These are phyloP conservation scores for Leishmania braziliensis DNA, from an alignment of 208 protist species.

Conservation along the genomic window DNA sequence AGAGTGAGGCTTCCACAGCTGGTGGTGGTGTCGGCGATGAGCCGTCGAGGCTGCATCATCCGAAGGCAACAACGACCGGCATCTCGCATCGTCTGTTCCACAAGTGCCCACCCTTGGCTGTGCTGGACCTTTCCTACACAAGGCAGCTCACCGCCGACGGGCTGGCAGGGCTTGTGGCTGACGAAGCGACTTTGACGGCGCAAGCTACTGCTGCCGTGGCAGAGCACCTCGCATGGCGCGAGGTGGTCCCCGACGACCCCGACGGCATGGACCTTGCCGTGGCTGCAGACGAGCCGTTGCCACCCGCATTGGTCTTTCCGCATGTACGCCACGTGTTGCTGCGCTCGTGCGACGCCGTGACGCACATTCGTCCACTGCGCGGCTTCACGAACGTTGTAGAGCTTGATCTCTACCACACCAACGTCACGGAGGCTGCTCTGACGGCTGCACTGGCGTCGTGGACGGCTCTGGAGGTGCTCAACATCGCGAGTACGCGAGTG, in stretches of 20 bases:
- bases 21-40: background rate
- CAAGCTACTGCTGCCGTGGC: background rate
- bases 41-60: background rate
- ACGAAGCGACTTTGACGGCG: background rate
- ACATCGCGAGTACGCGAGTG: slow-evolving; percentile 38
- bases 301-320: background rate
- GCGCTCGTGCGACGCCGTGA: slow-evolving; percentile 49
- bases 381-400: slow-evolving; percentile 35
- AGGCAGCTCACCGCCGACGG: slow-evolving; percentile 9
- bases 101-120: background rate
- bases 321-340: slow-evolving; percentile 35
- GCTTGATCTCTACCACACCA: slow-evolving; percentile 71
- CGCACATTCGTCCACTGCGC: slow-evolving; percentile 31
- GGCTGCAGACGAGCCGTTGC: background rate
- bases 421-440: slow-evolving; percentile 31
- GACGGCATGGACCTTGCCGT: background rate
- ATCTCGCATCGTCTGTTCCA: background rate
- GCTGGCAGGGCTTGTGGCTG: background rate
- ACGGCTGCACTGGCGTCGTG: slow-evolving; percentile 35
- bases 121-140: slow-evolving; percentile 10
- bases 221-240: background rate
- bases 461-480: slow-evolving; percentile 37
- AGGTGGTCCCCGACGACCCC: background rate
- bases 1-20: background rate
- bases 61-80: background rate